Percentiles rank a stretch among this genome's conserved stretches.
phyloP scores from a whole-genome alignment of 768 basidiomycete genomes.

The Xerocomellus intermedius region DNA sequence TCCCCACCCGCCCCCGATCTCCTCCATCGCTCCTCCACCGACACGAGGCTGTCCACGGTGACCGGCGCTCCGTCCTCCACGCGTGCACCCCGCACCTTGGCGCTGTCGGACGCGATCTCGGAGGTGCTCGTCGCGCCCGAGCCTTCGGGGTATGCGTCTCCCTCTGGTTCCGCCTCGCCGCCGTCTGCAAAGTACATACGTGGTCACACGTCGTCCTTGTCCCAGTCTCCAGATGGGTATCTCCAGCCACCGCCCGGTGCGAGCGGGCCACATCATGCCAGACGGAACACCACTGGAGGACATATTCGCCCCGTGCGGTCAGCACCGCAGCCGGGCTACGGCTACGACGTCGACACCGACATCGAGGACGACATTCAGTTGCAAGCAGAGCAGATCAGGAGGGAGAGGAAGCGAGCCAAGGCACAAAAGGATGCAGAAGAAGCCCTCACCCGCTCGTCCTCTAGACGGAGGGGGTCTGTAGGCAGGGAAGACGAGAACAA shows the following conservation, averaged over 20 bases:
- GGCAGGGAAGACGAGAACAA: conserved; percentile 44
- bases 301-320: conserved; percentile 30
- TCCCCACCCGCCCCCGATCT: conserved; percentile 23
- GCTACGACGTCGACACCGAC: conserved; percentile 38
- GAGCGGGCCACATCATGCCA: conserved; percentile 35
- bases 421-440: conserved; percentile 63
- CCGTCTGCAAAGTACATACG: conserved; percentile 22
- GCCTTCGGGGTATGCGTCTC: conserved; percentile 13
- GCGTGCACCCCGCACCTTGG: conserved; percentile 17
- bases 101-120: conserved; percentile 13
- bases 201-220: conserved; percentile 21
- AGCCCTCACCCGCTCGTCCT: conserved; percentile 41
- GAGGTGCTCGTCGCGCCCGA: conserved; percentile 23
- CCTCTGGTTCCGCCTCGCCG: conserved; percentile 15
- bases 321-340: conserved; percentile 35
- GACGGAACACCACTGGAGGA: conserved; percentile 74
- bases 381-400: conserved; percentile 84
- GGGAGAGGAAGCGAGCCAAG: conserved; percentile 77
- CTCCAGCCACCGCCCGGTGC: conserved; percentile 47
- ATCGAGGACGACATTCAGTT: conserved; percentile 67
- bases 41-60: conserved; percentile 41
- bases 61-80: conserved; percentile 19
- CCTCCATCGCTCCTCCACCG: conserved; percentile 49
- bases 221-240: conserved; percentile 42
- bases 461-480: conserved; percentile 22